Conservation (phyloP, 768 basidiomycete genomes). For the Boletales sp. region DNA sequence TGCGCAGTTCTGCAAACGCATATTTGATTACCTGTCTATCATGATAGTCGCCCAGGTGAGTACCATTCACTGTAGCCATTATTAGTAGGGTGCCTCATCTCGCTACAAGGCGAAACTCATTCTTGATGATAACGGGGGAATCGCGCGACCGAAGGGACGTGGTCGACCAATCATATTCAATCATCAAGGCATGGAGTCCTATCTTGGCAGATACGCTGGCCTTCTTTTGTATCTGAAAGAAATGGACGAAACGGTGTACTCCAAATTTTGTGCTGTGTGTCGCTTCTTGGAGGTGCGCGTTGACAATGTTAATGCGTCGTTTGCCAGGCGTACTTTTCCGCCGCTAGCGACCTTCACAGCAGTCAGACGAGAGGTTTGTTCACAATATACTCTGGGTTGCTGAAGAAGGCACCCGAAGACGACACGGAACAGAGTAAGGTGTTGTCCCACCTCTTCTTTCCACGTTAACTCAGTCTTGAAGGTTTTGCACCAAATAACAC, state of each 20-base stretch:
- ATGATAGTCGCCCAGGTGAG: conserved; percentile 88
- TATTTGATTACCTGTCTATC: conserved; percentile 86
- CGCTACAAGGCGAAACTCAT: conserved; percentile 59
- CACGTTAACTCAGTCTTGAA: conserved; percentile 20
- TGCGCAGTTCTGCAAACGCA: conserved; percentile 86
- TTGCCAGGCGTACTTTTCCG: conserved; percentile 85
- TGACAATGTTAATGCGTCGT: conserved; percentile 1
- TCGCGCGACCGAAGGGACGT: conserved; percentile 41
- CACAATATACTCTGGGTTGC: conserved; percentile 47
- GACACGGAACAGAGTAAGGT: conserved; percentile 65
- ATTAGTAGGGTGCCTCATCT: conserved; percentile 4
- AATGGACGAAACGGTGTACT: conserved; percentile 89
- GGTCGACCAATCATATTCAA: conserved; percentile 47
- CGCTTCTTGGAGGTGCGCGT: background rate
- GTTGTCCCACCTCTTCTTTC: background rate
- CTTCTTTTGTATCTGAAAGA: conserved; percentile 91
- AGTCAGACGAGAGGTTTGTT: conserved; percentile 77
- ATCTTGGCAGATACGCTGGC: conserved; percentile 85
- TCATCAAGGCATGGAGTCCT: conserved; percentile 77
- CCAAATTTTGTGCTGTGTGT: conserved; percentile 84
- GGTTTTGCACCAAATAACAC: conserved; percentile 41
- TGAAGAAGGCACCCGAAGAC: conserved; percentile 71
- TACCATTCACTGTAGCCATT: background rate
- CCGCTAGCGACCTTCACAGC: conserved; percentile 76
- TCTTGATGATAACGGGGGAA: conserved; percentile 58